Evolutionary conservation across 768 basidiomycete genomes (phyloP).

Genomic region (Crepidotus variabilis): DNA sequence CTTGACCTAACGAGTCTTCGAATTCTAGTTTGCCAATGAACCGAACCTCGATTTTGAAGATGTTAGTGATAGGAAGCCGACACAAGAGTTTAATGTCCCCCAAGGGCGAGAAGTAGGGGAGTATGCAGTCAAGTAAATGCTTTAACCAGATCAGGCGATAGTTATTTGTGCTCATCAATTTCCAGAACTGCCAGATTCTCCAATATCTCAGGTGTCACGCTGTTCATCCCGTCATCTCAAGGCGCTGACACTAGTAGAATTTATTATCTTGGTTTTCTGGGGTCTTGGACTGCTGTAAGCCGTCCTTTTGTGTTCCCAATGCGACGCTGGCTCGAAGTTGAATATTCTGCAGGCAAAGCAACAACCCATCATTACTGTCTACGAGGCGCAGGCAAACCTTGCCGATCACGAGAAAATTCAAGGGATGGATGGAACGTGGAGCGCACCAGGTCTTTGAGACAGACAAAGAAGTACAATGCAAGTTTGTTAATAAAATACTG

Average conservation of each 20-base stretch:
- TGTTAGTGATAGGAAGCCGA: slow-evolving; percentile 51
- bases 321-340: not conserved
- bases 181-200: slow-evolving; percentile 82
- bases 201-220: slow-evolving; percentile 73
- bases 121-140: slow-evolving; percentile 72
- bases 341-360: slow-evolving; percentile 54
- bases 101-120: slow-evolving; percentile 77
- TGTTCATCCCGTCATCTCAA: slow-evolving; percentile 79
- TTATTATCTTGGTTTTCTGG: slow-evolving; percentile 85
- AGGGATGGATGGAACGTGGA: slow-evolving; percentile 65
- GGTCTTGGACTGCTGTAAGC: slow-evolving; percentile 74
- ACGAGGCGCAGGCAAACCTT: slow-evolving; percentile 83
- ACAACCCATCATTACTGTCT: slow-evolving; percentile 80
- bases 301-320: not conserved
- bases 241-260: slow-evolving; percentile 74
- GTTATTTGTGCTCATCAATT: not conserved
- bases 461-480: not conserved
- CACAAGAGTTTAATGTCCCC: slow-evolving; percentile 71
- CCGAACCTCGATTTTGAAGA: slow-evolving; percentile 83
- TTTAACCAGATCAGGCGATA: not conserved
- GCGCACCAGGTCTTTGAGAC: slow-evolving; percentile 37
- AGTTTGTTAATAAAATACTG: too few species aligned
- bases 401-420: slow-evolving; percentile 87
- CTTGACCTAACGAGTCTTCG: not conserved
- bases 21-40: slow-evolving; percentile 66